Base-by-base conservation (phyloP, 2,329 filamentous ascomycete genomes). In the Microcyclospora tardicrescens region DNA sequence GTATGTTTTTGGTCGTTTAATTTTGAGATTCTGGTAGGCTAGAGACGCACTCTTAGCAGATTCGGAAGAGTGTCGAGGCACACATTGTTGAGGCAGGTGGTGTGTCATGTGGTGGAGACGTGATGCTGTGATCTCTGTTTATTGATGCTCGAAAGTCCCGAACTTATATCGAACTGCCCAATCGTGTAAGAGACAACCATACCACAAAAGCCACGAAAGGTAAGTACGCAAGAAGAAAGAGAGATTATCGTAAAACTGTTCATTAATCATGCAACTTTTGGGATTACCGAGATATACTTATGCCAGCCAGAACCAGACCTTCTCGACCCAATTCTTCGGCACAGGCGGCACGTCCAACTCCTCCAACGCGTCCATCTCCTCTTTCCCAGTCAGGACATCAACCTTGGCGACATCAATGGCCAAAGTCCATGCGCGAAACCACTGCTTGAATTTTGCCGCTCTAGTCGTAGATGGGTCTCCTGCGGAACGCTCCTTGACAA, bases 231-330 rank as follows among this genome's bases (percentile, higher is more conserved):
- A 24, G 5, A 24, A 8, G 8, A 24, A 24, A 8, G 5, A 24
- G 19, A 8, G 8, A 5, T 5, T 4, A 24, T 24, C 4, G 19
- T 24, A 24, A 24, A 24, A 24, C 19, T 24, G 19, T 24, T 4
- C 4, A 24, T 24, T 4, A 24, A 24, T 24, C 19, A 24, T 24
- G 19, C n/a, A n/a, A 24, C 19, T 24, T 24, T 24, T 24, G 19
- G 8, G 4, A 24, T 8, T 24, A 24, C 8, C n/a, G 8, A 4
- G 19, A 24, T 8, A 24, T 24, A 8, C 36, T 28, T 45, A 67
- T 13, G 61, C 63, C 52, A 68, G 54, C 64, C 63, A 68, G 50
- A 63, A 65, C 64, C 65, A 68, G 4, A 63, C 48, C 43, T 50
- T 61, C 52, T 69, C 59, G 10, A 62, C 34, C 43, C 60, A 53